A percentile compares a stretch with the other conserved stretches of the same genome.
Evolutionary conservation across 2,329 filamentous ascomycete species (phyloP).

Genomic region (Fusarium compactum): DNA sequence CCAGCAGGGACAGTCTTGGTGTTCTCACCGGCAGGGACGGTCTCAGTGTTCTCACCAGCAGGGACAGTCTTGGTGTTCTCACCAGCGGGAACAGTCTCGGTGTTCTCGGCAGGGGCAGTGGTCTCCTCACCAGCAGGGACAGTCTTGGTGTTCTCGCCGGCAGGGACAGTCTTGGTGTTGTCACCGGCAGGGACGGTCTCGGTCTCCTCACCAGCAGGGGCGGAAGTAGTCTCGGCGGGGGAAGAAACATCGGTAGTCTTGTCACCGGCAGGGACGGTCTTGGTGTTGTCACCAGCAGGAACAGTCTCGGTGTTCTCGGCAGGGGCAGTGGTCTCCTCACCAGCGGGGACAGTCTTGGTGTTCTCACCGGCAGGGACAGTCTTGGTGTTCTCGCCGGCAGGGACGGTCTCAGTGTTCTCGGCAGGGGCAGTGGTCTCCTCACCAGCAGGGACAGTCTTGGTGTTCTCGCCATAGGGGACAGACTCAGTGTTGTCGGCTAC

Average conservation of each 20-base stretch:
- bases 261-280: conserved; percentile 5
- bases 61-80: conserved; percentile 24
- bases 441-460: conserved; percentile 22
- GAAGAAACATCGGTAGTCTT: conserved; percentile 4
- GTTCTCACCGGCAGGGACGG: conserved; percentile 25
- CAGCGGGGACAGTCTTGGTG: conserved; percentile 5
- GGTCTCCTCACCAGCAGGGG: conserved; percentile 1
- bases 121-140: conserved; percentile 21
- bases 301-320: no score
- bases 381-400: conserved; percentile 3
- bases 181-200: conserved; percentile 14
- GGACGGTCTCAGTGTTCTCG: conserved; percentile 9
- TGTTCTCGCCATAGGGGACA: conserved; percentile 28
- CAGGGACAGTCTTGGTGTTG: conserved; percentile 28
- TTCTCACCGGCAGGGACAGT: conserved; percentile 25
- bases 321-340: no score
- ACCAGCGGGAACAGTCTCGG: conserved; percentile 33
- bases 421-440: conserved; percentile 26
- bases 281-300: conserved; percentile 18
- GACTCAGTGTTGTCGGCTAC: conserved; percentile 57
- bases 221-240: no score
- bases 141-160: conserved; percentile 53
- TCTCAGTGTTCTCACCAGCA: conserved; percentile 21
- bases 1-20: conserved; percentile 31
- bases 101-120: conserved; percentile 59